Percentiles rank a stretch among this genome's conserved stretches.
phyloP scores from a whole-genome alignment of 306 rosid species.

The Hylodesmum podocarpum region DNA sequence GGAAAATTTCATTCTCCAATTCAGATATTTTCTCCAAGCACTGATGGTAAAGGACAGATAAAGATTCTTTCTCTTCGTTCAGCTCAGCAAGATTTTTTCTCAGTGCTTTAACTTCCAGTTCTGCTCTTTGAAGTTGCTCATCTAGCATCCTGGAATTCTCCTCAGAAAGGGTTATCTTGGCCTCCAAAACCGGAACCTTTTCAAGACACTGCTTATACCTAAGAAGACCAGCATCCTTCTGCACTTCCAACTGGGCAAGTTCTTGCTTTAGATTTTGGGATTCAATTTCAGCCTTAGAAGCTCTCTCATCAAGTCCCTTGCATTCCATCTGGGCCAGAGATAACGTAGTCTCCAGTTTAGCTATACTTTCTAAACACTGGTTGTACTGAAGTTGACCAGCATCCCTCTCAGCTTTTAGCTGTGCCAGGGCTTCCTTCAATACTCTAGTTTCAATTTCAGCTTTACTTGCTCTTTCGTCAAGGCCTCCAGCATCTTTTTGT shows the following conservation, averaged over 20 bases:
- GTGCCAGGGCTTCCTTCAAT: constrained; percentile 72
- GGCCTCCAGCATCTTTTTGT: constrained; percentile 63
- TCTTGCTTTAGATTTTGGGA: constrained; percentile 56
- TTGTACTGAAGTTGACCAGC: constrained; percentile 64
- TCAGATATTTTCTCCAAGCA: constrained; percentile 67
- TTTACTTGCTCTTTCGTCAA: constrained; percentile 78
- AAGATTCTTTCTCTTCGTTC: constrained; percentile 64
- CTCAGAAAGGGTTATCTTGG: constrained; percentile 61
- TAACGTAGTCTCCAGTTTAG: constrained; percentile 58
- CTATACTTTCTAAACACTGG: constrained; percentile 67
- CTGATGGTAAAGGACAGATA: constrained; percentile 52
- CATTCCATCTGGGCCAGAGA: constrained; percentile 48
- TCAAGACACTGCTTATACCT: constrained; percentile 59
- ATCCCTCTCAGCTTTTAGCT: constrained; percentile 67
- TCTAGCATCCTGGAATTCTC: constrained; percentile 61
- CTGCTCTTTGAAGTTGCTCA: constrained; percentile 59
- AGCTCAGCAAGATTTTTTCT: constrained; percentile 47
- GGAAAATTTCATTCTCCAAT: constrained; percentile 68
- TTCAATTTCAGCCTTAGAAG: constrained; percentile 64
- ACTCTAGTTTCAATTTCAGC: constrained; percentile 78
- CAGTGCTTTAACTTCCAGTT: constrained; percentile 56
- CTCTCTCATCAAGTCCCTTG: constrained; percentile 52
- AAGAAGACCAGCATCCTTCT: constrained; percentile 68
- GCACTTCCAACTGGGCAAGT: constrained; percentile 58
- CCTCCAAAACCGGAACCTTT: constrained; percentile 67